Conservation (phyloP, 2,329 filamentous ascomycete species). For the Daldinia sp. region DNA sequence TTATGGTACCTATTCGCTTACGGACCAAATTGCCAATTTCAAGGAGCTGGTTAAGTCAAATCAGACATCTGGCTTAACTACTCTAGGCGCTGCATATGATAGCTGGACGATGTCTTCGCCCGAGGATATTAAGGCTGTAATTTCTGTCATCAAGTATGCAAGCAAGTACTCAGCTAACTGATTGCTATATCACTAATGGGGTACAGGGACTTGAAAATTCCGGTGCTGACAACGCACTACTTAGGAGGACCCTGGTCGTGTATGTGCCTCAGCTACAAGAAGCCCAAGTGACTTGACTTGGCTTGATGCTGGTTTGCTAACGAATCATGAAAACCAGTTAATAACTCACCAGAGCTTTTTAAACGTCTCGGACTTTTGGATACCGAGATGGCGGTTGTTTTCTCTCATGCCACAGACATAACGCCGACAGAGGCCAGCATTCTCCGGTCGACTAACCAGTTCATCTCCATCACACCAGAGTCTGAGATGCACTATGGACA, state of each 20-base stretch:
- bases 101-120: slow-evolving; percentile 49
- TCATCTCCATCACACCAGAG: slow-evolving; percentile 69
- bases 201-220: slow-evolving; percentile 54
- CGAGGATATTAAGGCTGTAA: slow-evolving; percentile 50
- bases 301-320: neutral
- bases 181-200: slow-evolving; percentile 1
- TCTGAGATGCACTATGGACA: slow-evolving; percentile 71
- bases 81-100: slow-evolving; percentile 59
- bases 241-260: slow-evolving; percentile 56
- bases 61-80: slow-evolving; percentile 49
- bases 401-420: slow-evolving; percentile 64
- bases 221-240: slow-evolving; percentile 61
- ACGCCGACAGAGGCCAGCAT: slow-evolving; percentile 55
- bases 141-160: slow-evolving; percentile 51
- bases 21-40: slow-evolving; percentile 57
- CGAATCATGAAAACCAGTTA: slow-evolving; percentile 24
- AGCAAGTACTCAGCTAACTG: neutral
- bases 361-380: slow-evolving; percentile 57
- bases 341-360: slow-evolving; percentile 57
- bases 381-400: slow-evolving; percentile 61
- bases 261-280: slow-evolving; percentile 41
- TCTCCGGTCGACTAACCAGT: slow-evolving; percentile 63
- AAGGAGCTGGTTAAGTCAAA: slow-evolving; percentile 52
- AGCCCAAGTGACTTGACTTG: neutral
- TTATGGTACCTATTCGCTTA: slow-evolving; percentile 50